A percentile compares a stretch with the other conserved stretches of the same genome.
These are phyloP conservation scores for Bipolaris sorokiniana DNA, from an alignment of 2,329 filamentous ascomycete species.

Conservation along the genomic window DNA sequence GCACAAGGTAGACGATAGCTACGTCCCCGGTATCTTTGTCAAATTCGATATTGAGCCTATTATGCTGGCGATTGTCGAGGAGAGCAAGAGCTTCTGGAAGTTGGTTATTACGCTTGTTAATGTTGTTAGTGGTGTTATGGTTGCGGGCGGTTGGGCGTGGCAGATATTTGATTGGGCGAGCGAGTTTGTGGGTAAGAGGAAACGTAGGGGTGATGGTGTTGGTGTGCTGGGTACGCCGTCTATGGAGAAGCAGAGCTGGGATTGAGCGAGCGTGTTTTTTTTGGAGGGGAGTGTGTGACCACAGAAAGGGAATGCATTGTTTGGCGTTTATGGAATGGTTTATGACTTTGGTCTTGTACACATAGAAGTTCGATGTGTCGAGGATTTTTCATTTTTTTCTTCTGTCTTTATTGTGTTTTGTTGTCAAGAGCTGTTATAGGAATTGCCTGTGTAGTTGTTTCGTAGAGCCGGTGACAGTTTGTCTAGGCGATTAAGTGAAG, in stretches of 20 bases:
- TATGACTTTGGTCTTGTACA: neutral
- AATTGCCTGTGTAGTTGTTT: neutral
- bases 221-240: constrained; percentile 54
- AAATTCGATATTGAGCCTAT: constrained; percentile 99
- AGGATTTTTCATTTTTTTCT: neutral
- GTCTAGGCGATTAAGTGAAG: neutral
- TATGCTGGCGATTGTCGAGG: constrained; percentile 82
- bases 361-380: neutral
- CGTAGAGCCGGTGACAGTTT: neutral
- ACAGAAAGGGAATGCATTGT: constrained; percentile 1
- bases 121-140: constrained; percentile 86
- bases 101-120: constrained; percentile 87
- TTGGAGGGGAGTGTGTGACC: neutral
- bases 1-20: constrained; percentile 69
- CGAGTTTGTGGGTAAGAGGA: constrained; percentile 54
- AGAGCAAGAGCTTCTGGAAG: constrained; percentile 73
- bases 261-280: constrained; percentile 5
- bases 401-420: neutral
- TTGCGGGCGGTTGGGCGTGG: constrained; percentile 92
- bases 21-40: constrained; percentile 90
- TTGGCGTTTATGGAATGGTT: constrained; percentile 2
- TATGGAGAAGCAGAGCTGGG: constrained; percentile 24
- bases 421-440: neutral
- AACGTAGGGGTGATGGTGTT: constrained; percentile 50
- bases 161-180: constrained; percentile 78